Percentiles rank a stretch among this genome's conserved stretches.
These are phyloP conservation scores for Neoboletus magnificus DNA, from an alignment of 768 basidiomycete species.

Conservation along the genomic window DNA sequence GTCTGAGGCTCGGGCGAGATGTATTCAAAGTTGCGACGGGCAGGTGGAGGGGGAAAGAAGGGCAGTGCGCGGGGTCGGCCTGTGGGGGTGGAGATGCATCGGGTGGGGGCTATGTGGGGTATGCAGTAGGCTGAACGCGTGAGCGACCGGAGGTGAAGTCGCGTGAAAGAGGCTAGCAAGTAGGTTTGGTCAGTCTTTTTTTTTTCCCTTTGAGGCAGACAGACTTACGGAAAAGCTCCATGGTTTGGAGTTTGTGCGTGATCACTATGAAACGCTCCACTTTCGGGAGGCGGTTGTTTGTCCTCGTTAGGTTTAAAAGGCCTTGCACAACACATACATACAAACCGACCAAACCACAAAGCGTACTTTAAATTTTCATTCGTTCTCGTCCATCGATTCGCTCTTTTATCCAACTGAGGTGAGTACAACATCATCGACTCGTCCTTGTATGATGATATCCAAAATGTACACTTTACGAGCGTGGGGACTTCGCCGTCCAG, in stretches of 20 bases:
- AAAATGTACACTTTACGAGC: constrained; percentile 28
- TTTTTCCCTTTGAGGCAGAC: background rate
- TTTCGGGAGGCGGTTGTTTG: constrained; percentile 27
- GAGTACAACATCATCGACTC: background rate
- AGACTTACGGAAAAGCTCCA: constrained; percentile 13
- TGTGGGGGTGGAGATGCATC: constrained; percentile 7
- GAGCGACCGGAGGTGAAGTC: constrained; percentile 2
- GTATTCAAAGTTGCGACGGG: constrained; percentile 11
- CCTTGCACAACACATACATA: constrained; percentile 22
- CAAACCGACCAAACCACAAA: background rate
- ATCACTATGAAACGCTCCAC: background rate
- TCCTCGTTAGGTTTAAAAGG: constrained; percentile 21
- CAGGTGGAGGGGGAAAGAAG: constrained; percentile 8
- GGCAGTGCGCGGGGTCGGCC: background rate
- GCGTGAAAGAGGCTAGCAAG: background rate
- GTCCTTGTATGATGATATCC: constrained; percentile 30
- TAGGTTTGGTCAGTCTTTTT: background rate
- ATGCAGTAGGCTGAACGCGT: constrained; percentile 2
- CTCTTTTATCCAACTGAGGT: constrained; percentile 12
- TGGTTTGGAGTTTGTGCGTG: background rate
- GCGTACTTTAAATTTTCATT: background rate
- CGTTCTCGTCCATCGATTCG: background rate
- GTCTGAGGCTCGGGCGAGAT: background rate
- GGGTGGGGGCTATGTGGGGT: constrained; percentile 5
- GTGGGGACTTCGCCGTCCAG: constrained; percentile 32